These are phyloP conservation scores for Boletus coccyginus DNA, from an alignment of 768 basidiomycete species.

Conservation along the genomic window DNA sequence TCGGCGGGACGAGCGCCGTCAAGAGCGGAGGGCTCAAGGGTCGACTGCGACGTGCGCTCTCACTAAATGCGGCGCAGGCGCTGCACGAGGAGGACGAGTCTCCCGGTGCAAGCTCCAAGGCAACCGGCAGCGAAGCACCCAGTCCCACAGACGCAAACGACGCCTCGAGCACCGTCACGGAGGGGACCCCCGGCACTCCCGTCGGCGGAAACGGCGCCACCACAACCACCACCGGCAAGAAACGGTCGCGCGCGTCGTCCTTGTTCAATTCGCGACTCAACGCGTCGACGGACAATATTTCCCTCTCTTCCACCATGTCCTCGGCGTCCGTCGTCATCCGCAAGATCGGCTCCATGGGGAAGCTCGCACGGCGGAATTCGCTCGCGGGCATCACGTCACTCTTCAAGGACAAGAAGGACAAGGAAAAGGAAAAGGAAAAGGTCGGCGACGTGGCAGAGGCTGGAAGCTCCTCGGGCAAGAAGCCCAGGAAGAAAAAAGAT, in stretches of 20 bases:
- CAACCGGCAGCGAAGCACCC: slow-evolving; percentile 33
- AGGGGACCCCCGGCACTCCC: slow-evolving; percentile 31
- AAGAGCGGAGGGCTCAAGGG: slow-evolving; percentile 75
- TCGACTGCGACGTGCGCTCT: slow-evolving; percentile 69
- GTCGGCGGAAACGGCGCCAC: slow-evolving; percentile 18
- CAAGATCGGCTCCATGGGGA: slow-evolving; percentile 89
- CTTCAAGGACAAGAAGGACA: slow-evolving; percentile 82
- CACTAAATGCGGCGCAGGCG: slow-evolving; percentile 55
- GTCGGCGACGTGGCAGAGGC: slow-evolving; percentile 32
- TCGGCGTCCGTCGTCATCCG: slow-evolving; percentile 96
- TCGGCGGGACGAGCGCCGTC: slow-evolving; percentile 31
- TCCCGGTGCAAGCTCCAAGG: slow-evolving; percentile 6
- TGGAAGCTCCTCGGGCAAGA: slow-evolving; percentile 38
- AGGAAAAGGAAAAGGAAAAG: slow-evolving; percentile 32
- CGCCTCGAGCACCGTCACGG: slow-evolving; percentile 36
- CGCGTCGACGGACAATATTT: slow-evolving; percentile 91
- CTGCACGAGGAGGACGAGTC: slow-evolving; percentile 47
- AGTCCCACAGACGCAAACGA: slow-evolving; percentile 26
- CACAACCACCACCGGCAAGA: slow-evolving; percentile 46
- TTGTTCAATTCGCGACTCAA: slow-evolving; percentile 90
- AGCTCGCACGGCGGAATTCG: slow-evolving; percentile 84
- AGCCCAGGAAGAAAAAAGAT: slow-evolving; percentile 49
- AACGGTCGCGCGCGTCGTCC: slow-evolving; percentile 66
- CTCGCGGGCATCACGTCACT: slow-evolving; percentile 88
- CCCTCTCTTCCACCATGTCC: slow-evolving; percentile 89